Percentiles rank a stretch among this genome's conserved stretches.
Conservation (phyloP, 495 filamentous ascomycete species). For the Aspergillus ostianus region DNA sequence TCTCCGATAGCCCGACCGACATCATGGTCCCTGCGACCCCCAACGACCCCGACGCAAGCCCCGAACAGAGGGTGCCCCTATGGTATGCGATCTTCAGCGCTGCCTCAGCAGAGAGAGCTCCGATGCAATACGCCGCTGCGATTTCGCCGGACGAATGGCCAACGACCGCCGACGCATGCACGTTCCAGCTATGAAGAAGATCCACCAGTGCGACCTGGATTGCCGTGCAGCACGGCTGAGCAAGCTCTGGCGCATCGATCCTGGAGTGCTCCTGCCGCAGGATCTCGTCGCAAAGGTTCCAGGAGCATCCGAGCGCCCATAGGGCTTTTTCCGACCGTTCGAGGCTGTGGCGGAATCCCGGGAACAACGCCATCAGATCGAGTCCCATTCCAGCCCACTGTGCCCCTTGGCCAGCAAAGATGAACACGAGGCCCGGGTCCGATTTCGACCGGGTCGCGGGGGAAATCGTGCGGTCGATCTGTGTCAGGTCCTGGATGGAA, state of each 20-base stretch:
- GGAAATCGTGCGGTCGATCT: neutral
- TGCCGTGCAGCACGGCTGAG: slow-evolving; percentile 42
- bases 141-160: slow-evolving; percentile 49
- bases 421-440: slow-evolving; percentile 20
- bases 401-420: slow-evolving; percentile 44
- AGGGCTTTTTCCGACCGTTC: slow-evolving; percentile 12
- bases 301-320: neutral
- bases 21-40: slow-evolving; percentile 12
- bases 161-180: slow-evolving; percentile 29
- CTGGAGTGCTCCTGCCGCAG: neutral
- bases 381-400: slow-evolving; percentile 37
- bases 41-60: neutral
- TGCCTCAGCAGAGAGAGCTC: neutral
- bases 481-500: neutral
- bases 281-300: neutral
- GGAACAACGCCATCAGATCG: slow-evolving; percentile 25
- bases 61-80: neutral
- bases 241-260: slow-evolving; percentile 4
- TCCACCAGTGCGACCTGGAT: slow-evolving; percentile 46
- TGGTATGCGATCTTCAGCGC: slow-evolving; percentile 11
- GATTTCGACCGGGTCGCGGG: neutral
- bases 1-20: slow-evolving; percentile 9
- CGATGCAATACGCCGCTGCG: slow-evolving; percentile 25
- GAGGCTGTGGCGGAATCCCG: slow-evolving; percentile 20
- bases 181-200: slow-evolving; percentile 31